Percentiles rank a stretch among this genome's conserved stretches.
phyloP scores from a whole-genome alignment of 768 basidiomycete genomes.

The Xerocomellus dryophilus region DNA sequence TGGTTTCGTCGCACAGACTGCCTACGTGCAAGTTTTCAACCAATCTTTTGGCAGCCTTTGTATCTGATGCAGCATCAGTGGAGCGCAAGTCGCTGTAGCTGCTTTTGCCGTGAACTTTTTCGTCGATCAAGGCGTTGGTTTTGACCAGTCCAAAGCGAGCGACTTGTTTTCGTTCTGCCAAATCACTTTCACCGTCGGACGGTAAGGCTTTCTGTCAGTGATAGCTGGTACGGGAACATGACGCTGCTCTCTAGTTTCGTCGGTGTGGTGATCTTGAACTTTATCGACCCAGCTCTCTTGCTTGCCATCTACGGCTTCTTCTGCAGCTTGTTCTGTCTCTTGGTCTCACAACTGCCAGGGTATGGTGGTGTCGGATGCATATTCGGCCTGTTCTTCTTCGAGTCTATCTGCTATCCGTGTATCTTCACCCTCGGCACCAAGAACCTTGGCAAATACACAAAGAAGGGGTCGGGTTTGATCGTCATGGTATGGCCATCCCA shows the following conservation, averaged over 20 bases:
- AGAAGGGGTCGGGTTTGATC: conserved; percentile 59
- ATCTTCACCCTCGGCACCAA: conserved; percentile 67
- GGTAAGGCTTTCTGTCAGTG: conserved; percentile 34
- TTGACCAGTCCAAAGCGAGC: conserved; percentile 51
- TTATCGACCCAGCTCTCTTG: conserved; percentile 62
- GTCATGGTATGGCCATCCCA: conserved; percentile 46
- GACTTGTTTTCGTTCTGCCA: conserved; percentile 70
- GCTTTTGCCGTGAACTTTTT: conserved; percentile 70
- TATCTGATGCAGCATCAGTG: conserved; percentile 32
- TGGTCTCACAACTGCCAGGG: conserved; percentile 50
- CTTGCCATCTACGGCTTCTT: conserved; percentile 50
- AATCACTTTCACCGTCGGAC: conserved; percentile 61
- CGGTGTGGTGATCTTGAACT: conserved; percentile 57
- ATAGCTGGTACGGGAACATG: neutral
- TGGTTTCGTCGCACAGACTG: conserved; percentile 70
- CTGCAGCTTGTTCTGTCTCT: conserved; percentile 52
- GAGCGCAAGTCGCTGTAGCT: conserved; percentile 66
- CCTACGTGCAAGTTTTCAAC: conserved; percentile 48
- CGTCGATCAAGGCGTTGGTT: conserved; percentile 56
- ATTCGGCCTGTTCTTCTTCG: conserved; percentile 69
- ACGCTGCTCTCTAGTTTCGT: conserved; percentile 47
- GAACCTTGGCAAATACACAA: conserved; percentile 58
- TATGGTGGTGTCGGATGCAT: conserved; percentile 56
- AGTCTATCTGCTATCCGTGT: conserved; percentile 71
- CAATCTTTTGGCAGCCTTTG: neutral